Conservation (phyloP, 2,329 filamentous ascomycete species). For the Colletotrichum sidae region DNA sequence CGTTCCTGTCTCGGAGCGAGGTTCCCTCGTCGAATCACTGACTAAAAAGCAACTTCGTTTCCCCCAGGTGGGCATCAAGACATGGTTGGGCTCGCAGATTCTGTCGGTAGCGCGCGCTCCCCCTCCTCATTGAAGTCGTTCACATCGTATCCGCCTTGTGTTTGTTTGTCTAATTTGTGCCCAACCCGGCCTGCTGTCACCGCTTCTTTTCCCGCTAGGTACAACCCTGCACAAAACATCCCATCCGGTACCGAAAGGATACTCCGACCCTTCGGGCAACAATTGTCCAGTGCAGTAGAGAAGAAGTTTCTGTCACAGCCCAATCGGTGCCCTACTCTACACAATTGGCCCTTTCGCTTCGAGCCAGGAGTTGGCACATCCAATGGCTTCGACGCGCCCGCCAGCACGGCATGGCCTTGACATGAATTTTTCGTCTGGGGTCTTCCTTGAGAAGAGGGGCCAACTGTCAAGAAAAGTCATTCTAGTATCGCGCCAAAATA, state of each 20-base stretch:
- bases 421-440: conserved; percentile 35
- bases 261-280: conserved; percentile 48
- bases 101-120: conserved; percentile 35
- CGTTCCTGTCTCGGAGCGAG: not conserved
- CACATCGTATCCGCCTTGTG: conserved; percentile 31
- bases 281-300: conserved; percentile 40
- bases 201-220: conserved; percentile 48
- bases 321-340: conserved; percentile 44
- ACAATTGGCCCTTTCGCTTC: conserved; percentile 28
- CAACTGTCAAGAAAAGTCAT: conserved; percentile 33
- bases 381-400: conserved; percentile 32
- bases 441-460: conserved; percentile 38
- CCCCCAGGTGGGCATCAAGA: conserved; percentile 39
- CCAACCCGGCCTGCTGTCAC: conserved; percentile 41
- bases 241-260: conserved; percentile 42
- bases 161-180: conserved; percentile 39
- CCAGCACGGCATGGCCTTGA: conserved; percentile 24
- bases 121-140: conserved; percentile 24
- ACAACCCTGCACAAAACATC: conserved; percentile 47
- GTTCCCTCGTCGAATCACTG: conserved; percentile 22
- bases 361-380: conserved; percentile 31
- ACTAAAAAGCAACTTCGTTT: conserved; percentile 33
- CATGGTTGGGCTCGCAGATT: conserved; percentile 39
- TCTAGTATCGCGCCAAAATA: conserved; percentile 33
- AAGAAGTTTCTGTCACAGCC: conserved; percentile 42